Evolutionary conservation across 2,329 filamentous ascomycete genomes (phyloP).

Genomic region (Sphaceloma murrayae): DNA sequence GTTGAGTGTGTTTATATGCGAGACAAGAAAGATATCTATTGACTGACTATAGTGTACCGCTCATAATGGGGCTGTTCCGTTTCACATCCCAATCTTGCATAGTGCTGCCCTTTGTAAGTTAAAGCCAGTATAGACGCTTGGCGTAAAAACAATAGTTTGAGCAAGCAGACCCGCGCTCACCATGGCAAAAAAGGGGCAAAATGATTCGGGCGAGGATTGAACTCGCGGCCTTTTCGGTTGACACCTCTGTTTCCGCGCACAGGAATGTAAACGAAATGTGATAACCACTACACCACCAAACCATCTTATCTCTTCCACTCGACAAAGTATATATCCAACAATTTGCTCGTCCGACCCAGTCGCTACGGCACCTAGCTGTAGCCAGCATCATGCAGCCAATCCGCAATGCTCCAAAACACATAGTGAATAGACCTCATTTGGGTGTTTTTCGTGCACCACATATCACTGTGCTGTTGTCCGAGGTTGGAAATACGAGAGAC

Average conservation of each 20-base stretch:
- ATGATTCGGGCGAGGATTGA: slow-evolving; percentile 9
- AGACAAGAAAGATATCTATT: no score
- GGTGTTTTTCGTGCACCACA: no score
- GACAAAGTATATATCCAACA: not conserved
- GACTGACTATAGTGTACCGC: no score
- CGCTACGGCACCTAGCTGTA: slow-evolving; percentile 35
- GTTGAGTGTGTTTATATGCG: no score
- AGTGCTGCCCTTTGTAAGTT: no score
- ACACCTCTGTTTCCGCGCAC: not conserved
- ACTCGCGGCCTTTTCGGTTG: slow-evolving; percentile 7
- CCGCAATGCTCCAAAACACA: slow-evolving; percentile 40
- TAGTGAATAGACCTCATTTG: slow-evolving; percentile 46
- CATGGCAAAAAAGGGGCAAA: not conserved
- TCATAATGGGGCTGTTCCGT: no score
- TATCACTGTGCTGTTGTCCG: slow-evolving; percentile 40
- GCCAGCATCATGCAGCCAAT: slow-evolving; percentile 41
- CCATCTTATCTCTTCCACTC: not conserved
- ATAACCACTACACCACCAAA: slow-evolving; percentile 10
- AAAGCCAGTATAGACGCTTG: no score
- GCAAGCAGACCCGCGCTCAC: no score
- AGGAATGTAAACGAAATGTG: slow-evolving; percentile 5
- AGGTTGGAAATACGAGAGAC: slow-evolving; percentile 38
- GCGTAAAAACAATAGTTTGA: no score
- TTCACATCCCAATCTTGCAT: no score
- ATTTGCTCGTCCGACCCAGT: slow-evolving; percentile 30